Base-by-base conservation (phyloP, 148 eudicot genomes). In the Heliamphora exappendiculata region DNA sequence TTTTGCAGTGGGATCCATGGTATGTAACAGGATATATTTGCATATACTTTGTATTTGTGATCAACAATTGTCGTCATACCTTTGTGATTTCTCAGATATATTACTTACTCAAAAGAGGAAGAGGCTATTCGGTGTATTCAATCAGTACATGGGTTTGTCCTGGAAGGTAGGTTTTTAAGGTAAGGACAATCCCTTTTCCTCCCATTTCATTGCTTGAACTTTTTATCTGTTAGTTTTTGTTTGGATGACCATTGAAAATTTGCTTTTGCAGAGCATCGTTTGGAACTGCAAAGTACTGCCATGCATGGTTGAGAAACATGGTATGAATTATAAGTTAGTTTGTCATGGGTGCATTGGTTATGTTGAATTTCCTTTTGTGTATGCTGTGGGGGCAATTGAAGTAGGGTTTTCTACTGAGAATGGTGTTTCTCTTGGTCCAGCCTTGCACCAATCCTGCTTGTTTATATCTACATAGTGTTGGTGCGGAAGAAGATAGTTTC, bases 251-350 rank as follows among this genome's bases (percentile, higher is more conserved):
- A 57, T 68, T 51, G 54, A 65, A 66, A 44, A 26, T 64, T 49
- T 67, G 4, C n/a, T 71, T 79, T 33, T 78, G 80, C 82, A 87
- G 90, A 71, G 90, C 90, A 85, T 87, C 90, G 49, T 87, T 85
- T 81, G 90, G 90, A 76, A 85, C 90, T 41, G 90, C 90, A 42
- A 87, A 87, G 65, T 87, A 87, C 75, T 87, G 90, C 51, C 90
- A 87, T 83, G 87, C 90, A 39, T 87, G 90, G 90, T 82, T 87
- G 84, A 85, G 79, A 80, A 87, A 83, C 78, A 64, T 74, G 90
- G 90, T 87, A 85, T 59, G 64, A n/a, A 78, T n/a, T 45, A 1
- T 20, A 47, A 64, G 57, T 77, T 77, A 55, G 36, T 29, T 28
- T 72, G 59, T 74, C 26, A 34, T 75, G 53, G 34, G 54, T 62